phyloP scores from a whole-genome alignment of 768 basidiomycete species.

The Kondoa malvinella region DNA sequence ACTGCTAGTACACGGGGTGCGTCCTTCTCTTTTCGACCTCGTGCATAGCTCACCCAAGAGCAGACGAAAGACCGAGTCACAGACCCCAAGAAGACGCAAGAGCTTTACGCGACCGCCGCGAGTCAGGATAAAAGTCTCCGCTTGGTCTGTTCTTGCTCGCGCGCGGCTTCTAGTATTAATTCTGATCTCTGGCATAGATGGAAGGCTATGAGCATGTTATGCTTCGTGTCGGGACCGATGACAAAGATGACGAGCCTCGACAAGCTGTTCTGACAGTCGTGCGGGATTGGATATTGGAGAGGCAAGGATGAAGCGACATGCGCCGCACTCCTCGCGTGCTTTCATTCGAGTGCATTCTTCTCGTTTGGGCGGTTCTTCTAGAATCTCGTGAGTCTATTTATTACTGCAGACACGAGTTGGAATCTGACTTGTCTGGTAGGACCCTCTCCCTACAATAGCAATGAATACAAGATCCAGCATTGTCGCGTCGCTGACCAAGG shows the following conservation, averaged over 20 bases:
- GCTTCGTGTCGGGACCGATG: background rate
- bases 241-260: background rate
- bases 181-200: background rate
- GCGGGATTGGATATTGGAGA: background rate
- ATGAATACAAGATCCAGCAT: too few relatives aligned
- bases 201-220: background rate
- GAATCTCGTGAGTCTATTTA: too few relatives aligned
- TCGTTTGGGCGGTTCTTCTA: too few relatives aligned
- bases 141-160: background rate
- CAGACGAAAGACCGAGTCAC: background rate
- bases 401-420: too few relatives aligned
- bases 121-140: background rate
- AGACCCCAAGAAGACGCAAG: background rate
- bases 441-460: too few relatives aligned
- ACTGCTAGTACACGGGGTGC: background rate
- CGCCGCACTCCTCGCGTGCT: too few relatives aligned
- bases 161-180: background rate
- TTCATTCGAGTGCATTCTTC: too few relatives aligned
- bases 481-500: too few relatives aligned
- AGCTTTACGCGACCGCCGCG: background rate
- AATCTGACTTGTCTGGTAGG: too few relatives aligned
- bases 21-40: background rate
- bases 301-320: too few relatives aligned
- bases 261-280: background rate
- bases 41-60: background rate